A percentile compares a stretch with the other conserved stretches of the same genome.
Conservation (phyloP, 1,284 basidiomycete species). For the Pholiota adiposa region DNA sequence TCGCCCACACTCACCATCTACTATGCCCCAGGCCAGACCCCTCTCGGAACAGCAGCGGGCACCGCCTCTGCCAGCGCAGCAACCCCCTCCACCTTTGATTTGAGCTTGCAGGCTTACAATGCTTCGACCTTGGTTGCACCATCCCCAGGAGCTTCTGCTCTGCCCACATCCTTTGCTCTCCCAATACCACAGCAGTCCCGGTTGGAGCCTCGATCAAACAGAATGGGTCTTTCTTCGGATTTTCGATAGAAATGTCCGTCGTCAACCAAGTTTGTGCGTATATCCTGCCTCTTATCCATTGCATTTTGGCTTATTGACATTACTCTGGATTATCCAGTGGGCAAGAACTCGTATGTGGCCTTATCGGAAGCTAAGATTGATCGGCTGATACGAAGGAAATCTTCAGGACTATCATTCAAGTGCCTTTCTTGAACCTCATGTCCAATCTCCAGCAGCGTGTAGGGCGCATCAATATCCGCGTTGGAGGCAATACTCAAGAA, state of each 20-base stretch:
- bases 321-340: constrained; percentile 41
- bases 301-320: constrained; percentile 7
- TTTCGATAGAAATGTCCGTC: constrained; percentile 76
- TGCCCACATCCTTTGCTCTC: constrained; percentile 44
- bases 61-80: neutral
- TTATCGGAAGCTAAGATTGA: neutral
- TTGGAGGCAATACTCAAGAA: constrained; percentile 82
- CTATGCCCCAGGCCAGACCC: neutral
- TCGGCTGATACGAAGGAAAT: neutral
- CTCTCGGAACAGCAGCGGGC: neutral
- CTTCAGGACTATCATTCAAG: constrained; percentile 49
- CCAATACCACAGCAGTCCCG: constrained; percentile 45
- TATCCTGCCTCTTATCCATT: neutral
- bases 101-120: constrained; percentile 39
- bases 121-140: constrained; percentile 46
- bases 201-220: constrained; percentile 54
- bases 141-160: constrained; percentile 40
- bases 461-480: constrained; percentile 62
- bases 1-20: neutral
- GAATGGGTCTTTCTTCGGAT: constrained; percentile 67
- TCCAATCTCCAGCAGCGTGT: constrained; percentile 63
- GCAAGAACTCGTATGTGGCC: constrained; percentile 48
- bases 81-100: neutral
- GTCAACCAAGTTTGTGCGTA: constrained; percentile 64
- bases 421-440: constrained; percentile 78